Percentiles rank a stretch among this genome's conserved stretches.
These are phyloP conservation scores for Trichoderma gracile DNA, from an alignment of 2,329 filamentous ascomycete species.

Conservation along the genomic window DNA sequence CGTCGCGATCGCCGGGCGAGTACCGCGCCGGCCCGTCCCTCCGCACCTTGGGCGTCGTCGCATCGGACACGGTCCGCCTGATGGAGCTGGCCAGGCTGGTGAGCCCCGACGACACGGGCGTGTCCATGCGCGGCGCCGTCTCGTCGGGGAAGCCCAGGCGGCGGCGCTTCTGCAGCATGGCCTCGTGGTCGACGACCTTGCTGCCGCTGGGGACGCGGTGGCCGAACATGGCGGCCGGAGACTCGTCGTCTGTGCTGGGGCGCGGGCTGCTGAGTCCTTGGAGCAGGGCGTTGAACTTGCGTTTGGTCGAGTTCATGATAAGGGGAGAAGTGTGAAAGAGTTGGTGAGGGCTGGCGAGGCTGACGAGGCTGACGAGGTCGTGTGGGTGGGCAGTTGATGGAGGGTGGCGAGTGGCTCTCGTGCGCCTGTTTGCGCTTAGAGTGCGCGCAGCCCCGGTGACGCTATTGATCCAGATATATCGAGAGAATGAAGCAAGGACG, in stretches of 20 bases:
- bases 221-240: slow-evolving; percentile 13
- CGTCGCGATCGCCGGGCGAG: slow-evolving; percentile 79
- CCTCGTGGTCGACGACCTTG: slow-evolving; percentile 37
- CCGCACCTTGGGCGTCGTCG: slow-evolving; percentile 29
- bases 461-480: not conserved
- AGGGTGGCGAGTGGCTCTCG: not conserved
- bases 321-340: not conserved
- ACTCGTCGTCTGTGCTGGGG: slow-evolving; percentile 24
- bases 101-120: slow-evolving; percentile 27
- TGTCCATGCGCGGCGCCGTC: slow-evolving; percentile 37
- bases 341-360: not conserved
- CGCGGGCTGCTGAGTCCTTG: slow-evolving; percentile 60
- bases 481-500: not conserved
- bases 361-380: not conserved
- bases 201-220: slow-evolving; percentile 26
- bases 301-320: slow-evolving; percentile 74
- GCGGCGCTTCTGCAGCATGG: slow-evolving; percentile 55
- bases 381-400: not conserved
- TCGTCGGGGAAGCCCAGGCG: slow-evolving; percentile 50
- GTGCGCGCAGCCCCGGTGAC: not conserved
- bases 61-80: slow-evolving; percentile 29
- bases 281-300: slow-evolving; percentile 76
- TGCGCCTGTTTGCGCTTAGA: not conserved
- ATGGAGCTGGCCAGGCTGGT: slow-evolving; percentile 30
- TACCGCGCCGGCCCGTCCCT: slow-evolving; percentile 62